A percentile compares a stretch with the other conserved stretches of the same genome.
Conservation (phyloP, 2,329 filamentous ascomycete species). For the Pseudogymnoascus sp. region DNA sequence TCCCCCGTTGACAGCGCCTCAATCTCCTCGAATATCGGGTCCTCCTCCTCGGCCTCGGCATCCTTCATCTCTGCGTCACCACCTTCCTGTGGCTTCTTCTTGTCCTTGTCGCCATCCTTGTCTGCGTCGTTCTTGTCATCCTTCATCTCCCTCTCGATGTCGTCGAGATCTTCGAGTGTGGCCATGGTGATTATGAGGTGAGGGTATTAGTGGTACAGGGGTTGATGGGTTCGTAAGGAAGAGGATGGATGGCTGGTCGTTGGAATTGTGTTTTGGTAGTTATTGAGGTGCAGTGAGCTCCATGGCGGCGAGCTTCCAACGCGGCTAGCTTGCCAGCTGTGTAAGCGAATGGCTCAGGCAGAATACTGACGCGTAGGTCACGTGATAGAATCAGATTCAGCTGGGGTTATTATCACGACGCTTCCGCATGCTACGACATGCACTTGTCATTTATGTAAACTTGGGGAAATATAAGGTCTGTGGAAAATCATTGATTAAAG, state of each 20-base stretch:
- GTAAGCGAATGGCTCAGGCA: constrained; percentile 4
- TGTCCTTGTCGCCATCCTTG: constrained; percentile 47
- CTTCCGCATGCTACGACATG: neutral
- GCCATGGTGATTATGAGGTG: constrained; percentile 47
- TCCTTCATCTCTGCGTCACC: constrained; percentile 65
- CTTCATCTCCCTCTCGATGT: constrained; percentile 62
- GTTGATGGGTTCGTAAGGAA: constrained; percentile 6
- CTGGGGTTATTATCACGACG: neutral
- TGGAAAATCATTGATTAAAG: neutral
- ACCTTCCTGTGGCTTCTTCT: constrained; percentile 48
- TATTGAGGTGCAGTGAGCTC: constrained; percentile 11
- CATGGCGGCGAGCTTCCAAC: constrained; percentile 5
- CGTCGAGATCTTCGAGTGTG: constrained; percentile 69
- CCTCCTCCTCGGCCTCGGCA: constrained; percentile 67
- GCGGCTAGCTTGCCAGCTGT: constrained; percentile 1
- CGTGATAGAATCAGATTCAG: neutral
- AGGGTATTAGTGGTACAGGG: neutral
- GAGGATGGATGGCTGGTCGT: neutral
- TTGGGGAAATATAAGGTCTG: neutral
- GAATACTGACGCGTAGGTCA: constrained; percentile 6
- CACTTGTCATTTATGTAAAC: neutral
- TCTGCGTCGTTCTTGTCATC: constrained; percentile 52
- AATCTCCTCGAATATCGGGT: constrained; percentile 88
- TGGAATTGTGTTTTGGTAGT: neutral
- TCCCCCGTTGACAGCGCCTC: constrained; percentile 88